Evolutionary conservation across 805 yeast species (phyloP).

Genomic region (Hanseniaspora opuntiae): DNA sequence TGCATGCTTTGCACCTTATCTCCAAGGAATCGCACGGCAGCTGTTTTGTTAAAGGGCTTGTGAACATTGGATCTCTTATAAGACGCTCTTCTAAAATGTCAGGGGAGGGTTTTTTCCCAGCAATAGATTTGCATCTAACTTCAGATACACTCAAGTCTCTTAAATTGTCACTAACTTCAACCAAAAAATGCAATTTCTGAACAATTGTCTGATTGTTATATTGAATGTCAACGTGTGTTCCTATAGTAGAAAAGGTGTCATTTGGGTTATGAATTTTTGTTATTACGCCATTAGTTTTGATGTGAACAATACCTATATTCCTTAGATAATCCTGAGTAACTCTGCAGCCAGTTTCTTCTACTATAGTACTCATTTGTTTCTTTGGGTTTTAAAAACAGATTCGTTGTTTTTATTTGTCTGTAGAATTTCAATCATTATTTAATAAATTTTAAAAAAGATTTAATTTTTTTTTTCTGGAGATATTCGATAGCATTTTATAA

Average conservation of each 20-base stretch:
- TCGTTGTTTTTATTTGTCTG: no score
- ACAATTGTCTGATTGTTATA: neutral
- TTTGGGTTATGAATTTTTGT: neutral
- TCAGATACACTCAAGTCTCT: neutral
- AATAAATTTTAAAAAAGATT: no score
- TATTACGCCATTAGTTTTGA: neutral
- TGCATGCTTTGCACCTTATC: conserved; percentile 16
- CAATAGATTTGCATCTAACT: neutral
- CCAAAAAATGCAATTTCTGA: neutral
- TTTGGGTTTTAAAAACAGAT: no score
- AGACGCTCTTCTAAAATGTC: conserved; percentile 30
- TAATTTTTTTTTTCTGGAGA: no score
- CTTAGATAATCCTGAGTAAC: neutral
- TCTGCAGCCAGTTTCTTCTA: neutral
- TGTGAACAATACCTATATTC: neutral
- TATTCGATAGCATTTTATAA: no score
- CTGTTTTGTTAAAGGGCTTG: neutral
- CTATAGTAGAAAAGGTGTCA: neutral
- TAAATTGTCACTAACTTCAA: neutral
- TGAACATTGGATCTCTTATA: conserved; percentile 17
- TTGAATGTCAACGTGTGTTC: neutral
- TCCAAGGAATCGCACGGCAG: conserved; percentile 13
- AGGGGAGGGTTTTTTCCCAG: neutral
- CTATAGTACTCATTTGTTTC: no score
- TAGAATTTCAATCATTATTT: no score